Base-by-base conservation (phyloP, 2,329 filamentous ascomycete species). In the Thyridium curvatum region DNA sequence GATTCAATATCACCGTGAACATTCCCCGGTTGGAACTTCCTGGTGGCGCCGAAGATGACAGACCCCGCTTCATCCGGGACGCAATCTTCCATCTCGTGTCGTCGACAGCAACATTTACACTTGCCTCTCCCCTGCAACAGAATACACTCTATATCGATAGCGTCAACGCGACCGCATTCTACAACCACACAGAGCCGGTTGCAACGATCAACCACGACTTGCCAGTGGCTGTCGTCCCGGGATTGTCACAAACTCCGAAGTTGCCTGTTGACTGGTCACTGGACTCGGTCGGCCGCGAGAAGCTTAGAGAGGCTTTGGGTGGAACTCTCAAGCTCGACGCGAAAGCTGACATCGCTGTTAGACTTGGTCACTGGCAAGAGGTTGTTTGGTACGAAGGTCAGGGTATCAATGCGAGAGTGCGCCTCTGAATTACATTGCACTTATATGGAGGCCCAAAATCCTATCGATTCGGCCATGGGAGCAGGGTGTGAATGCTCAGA, bases 1-100 rank as follows among this genome's bases (percentile, higher is more conserved):
- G 68, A 18, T 74, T 95, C 45, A 75, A 80, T 38, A 63, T 94
- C 38, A 82, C 83, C 2, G 63, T 95, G 15, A 74, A 80, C 3
- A 76, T 87, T 1, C 90, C 91, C 0, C 74, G 69, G 14, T 63
- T 95, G 32, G 66, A 67, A 2, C 60, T 78, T 2, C 82, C 80
- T 13, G 71, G 71, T 17, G 53, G 60, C 12, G 40, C 33, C 16
- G 38, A 38, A 14, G 40, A 29, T 3, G 35, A 60, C 64, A 35
- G 26, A 13, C 15, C 12, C 30, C 39, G 56, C 47, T 96, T 97
- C 58, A 88, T 98, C 50, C 77, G 84, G 55, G 82, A 87, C 50
- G 86, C 90, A 10, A 91, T 82, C 7, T 82, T 98, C 61, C 89
- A 97, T 62, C 62, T 97, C 38, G 73, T 93, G 46, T 85, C 86